phyloP scores from a whole-genome alignment of 345 rosid species.

The Arabidopsis suecica region DNA sequence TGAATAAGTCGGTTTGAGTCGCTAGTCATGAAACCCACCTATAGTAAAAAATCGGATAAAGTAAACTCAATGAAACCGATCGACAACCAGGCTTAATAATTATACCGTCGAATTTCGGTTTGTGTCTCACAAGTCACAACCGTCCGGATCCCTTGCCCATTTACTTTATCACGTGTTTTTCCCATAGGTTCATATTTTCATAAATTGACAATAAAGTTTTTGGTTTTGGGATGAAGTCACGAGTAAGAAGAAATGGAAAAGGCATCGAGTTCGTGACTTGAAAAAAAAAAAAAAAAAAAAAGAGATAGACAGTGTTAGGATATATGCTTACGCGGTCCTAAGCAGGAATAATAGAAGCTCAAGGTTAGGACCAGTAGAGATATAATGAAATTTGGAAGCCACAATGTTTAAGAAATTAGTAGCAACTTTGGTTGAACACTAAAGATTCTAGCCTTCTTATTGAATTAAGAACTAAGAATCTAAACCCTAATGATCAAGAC shows the following conservation, averaged over 20 bases:
- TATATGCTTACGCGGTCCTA: background rate
- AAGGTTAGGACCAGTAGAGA: slow-evolving; percentile 3
- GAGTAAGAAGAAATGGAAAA: background rate
- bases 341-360: background rate
- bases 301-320: background rate
- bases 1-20: background rate
- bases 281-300: background rate
- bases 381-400: background rate
- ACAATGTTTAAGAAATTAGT: background rate
- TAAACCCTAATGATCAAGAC: no score
- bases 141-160: background rate
- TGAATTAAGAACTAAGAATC: no score
- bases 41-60: background rate
- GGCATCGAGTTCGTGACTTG: background rate
- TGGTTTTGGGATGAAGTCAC: background rate
- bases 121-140: background rate
- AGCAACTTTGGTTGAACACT: background rate
- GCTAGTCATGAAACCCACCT: background rate
- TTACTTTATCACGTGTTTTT: background rate
- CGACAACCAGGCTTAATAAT: background rate
- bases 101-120: background rate
- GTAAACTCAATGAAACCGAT: background rate
- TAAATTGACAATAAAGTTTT: background rate
- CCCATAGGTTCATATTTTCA: background rate
- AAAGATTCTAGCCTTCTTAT: background rate